These are phyloP conservation scores for Pinus taeda DNA, from an alignment of 75 land plant genomes.

Conservation along the genomic window DNA sequence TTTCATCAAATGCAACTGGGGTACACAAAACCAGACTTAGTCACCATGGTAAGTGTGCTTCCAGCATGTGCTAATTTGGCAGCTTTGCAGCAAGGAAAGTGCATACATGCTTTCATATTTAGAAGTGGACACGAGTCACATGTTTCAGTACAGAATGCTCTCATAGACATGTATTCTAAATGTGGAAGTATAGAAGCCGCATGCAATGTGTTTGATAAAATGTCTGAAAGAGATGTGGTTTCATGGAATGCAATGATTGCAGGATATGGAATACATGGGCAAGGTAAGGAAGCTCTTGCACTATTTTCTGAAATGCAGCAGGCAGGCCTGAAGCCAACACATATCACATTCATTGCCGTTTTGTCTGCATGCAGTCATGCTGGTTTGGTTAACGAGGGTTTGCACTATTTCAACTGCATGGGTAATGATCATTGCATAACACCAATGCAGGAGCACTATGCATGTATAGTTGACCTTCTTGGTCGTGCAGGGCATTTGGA, in stretches of 20 bases:
- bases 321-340: neutral
- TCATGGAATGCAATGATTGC: constrained; percentile 12
- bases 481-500: constrained; percentile 11
- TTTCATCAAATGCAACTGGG: neutral
- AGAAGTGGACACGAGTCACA: neutral
- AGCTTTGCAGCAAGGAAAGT: neutral
- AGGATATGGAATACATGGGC: neutral
- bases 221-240: neutral
- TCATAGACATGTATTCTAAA: constrained; percentile 1
- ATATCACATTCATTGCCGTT: constrained; percentile 4
- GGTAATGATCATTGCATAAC: constrained; percentile 2
- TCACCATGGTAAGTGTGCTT: constrained; percentile 36
- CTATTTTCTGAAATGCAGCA: neutral
- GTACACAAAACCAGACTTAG: neutral
- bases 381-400: constrained; percentile 9
- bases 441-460: constrained; percentile 4
- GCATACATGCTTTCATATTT: neutral
- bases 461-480: constrained; percentile 6
- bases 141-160: neutral
- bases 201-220: neutral
- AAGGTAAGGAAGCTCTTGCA: constrained; percentile 3
- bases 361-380: constrained; percentile 14
- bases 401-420: constrained; percentile 5
- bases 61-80: constrained; percentile 32
- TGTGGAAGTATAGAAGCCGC: neutral